Evolutionary conservation across 2,329 filamentous ascomycete species (phyloP).

Genomic region (Passalora sequoiae): DNA sequence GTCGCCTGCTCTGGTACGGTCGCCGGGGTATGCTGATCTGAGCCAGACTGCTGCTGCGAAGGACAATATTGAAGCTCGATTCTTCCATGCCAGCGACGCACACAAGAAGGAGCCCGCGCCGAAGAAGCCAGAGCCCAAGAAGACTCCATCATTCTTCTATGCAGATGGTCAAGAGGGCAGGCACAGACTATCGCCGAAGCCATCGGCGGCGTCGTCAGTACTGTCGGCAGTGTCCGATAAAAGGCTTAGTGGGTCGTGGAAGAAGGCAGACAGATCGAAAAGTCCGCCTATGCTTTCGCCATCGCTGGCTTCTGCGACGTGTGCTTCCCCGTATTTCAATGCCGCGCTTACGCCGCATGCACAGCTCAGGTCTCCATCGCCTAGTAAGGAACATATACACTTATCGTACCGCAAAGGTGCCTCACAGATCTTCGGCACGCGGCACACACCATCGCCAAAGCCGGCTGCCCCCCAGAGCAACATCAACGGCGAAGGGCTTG

Average conservation of each 20-base stretch:
- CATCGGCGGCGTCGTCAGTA: slow-evolving; percentile 37
- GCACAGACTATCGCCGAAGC: slow-evolving; percentile 28
- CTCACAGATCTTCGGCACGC: slow-evolving; percentile 43
- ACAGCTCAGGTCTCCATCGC: slow-evolving; percentile 38
- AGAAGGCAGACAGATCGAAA: slow-evolving; percentile 20
- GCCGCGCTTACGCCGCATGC: slow-evolving; percentile 19
- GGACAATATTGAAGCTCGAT: slow-evolving; percentile 55
- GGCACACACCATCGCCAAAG: slow-evolving; percentile 18
- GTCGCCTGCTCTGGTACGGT: slow-evolving; percentile 33
- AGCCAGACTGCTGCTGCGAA: slow-evolving; percentile 10
- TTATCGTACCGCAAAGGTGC: slow-evolving; percentile 47
- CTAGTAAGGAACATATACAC: slow-evolving; percentile 46
- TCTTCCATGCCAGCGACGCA: slow-evolving; percentile 87
- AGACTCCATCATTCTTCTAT: slow-evolving; percentile 48
- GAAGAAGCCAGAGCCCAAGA: slow-evolving; percentile 39
- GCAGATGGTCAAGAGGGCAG: slow-evolving; percentile 47
- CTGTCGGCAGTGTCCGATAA: slow-evolving; percentile 31
- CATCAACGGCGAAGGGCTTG: slow-evolving; percentile 7
- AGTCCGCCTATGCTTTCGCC: slow-evolving; percentile 32
- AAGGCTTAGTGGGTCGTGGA: slow-evolving; percentile 20
- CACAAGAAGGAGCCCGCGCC: slow-evolving; percentile 29
- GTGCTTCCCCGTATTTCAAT: slow-evolving; percentile 31
- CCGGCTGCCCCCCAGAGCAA: neutral
- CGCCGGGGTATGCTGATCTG: slow-evolving; percentile 33
- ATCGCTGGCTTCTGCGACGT: slow-evolving; percentile 28